Evolutionary conservation across 495 filamentous ascomycete genomes (phyloP), one percentile per base, ranked within the genome.

Genomic region (Amniculicola lignicola): DNA sequence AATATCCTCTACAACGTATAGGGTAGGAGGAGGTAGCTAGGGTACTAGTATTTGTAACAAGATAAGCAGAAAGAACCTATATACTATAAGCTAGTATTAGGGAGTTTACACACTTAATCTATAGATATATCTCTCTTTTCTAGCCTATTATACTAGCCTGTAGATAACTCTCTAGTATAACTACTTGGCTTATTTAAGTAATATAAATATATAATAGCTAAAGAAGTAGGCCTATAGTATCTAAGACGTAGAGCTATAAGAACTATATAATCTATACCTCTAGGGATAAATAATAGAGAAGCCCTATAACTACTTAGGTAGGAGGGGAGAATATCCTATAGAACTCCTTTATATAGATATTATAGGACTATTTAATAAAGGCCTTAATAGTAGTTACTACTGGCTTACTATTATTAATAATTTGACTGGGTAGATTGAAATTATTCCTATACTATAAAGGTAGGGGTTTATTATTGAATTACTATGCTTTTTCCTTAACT

Each of bases 341-440:
- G 59, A 65, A 33, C 45, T 65, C 47, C 47, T 65, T 29, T 39
- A 63, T 51, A 63, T 65, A 40, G 59, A 65, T 28, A 53, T 54
- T 22, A 47, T 48, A 50, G 59, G 59, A 24, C 62, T 48, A 50
- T 65, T 65, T 44, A 49, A 58, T 42, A 48, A 62, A 21, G 62
- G 53, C 22, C 59, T 62, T 15, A 41, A 65, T 33, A 53, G 62
- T 35, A 58, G 52, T 46, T 59, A 53, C 15, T 63, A 66, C 31
- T 66, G 63, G 63, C 48, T 66, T 7, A 63, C 60, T 25, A 55
- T 66, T 35, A 51, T 60, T 43, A 50, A 66, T 31, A 49, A 63
- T 42, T 63, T 50, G 31, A 66, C 60, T 29, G 42, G 42, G 14
- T 63, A 39, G 55, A 55, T 62, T 2, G 62, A 46, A 27, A 25